phyloP scores from a whole-genome alignment of 345 rosid species.

The Citrus cavaleriei region DNA sequence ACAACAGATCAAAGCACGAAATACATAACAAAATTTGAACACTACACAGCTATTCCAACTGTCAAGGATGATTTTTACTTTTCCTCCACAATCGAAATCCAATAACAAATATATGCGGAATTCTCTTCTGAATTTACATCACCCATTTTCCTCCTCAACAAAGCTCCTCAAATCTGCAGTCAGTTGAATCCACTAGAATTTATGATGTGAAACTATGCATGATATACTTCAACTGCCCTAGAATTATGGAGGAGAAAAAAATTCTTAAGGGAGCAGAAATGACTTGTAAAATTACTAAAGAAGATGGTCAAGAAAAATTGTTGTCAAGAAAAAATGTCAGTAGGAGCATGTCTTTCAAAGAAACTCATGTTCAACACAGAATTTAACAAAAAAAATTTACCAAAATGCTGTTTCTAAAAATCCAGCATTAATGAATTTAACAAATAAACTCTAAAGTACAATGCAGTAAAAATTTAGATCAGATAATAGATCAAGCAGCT shows the following conservation, averaged over 20 bases:
- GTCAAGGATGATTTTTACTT: neutral
- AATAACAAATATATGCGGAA: neutral
- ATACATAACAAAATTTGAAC: neutral
- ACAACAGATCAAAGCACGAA: neutral
- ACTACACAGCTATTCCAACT: neutral
- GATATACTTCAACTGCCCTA: neutral
- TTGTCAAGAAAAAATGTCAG: neutral
- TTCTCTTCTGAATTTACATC: conserved; percentile 2
- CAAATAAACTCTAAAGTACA: neutral
- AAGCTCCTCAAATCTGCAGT: neutral
- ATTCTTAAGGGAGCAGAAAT: neutral
- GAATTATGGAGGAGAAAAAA: neutral
- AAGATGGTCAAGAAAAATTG: neutral
- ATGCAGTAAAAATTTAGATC: neutral
- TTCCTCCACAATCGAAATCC: neutral
- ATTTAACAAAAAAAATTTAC: neutral
- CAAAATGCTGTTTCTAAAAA: neutral
- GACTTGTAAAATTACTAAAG: neutral
- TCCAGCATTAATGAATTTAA: neutral
- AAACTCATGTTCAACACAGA: neutral
- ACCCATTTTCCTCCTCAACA: neutral
- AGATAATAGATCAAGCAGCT: neutral
- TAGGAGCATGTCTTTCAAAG: neutral
- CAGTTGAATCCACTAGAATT: neutral
- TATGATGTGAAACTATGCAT: neutral